phyloP scores from a whole-genome alignment of 208 protist genomes.

The Trypanosoma congolense region DNA sequence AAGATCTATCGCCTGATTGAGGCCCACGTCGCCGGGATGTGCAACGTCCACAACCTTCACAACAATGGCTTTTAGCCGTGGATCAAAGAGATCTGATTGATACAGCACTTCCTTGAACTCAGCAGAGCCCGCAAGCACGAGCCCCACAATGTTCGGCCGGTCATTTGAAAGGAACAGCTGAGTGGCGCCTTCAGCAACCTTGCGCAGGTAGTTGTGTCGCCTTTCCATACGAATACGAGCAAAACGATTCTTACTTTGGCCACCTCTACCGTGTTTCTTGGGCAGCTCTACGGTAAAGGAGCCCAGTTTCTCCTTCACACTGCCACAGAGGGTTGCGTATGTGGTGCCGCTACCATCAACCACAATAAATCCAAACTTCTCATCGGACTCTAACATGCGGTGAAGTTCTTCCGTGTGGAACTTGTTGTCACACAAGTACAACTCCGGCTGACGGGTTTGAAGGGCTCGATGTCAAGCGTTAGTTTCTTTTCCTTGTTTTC shows the following conservation, averaged over 20 bases:
- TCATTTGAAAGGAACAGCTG: constrained; percentile 99
- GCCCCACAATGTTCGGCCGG: constrained; percentile 96
- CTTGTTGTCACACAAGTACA: constrained; percentile 99
- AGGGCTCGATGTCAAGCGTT: constrained; percentile 99
- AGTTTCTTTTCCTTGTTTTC: constrained; percentile 99
- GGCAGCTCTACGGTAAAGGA: constrained; percentile 99
- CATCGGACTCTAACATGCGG: constrained; percentile 98
- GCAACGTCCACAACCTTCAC: constrained; percentile 98
- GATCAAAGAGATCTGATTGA: constrained; percentile 97
- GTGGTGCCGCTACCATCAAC: constrained; percentile 99
- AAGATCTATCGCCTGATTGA: constrained; percentile 99
- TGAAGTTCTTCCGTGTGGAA: constrained; percentile 97
- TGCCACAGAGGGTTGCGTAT: constrained; percentile 98
- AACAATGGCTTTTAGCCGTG: constrained; percentile 96
- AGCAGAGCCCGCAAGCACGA: constrained; percentile 99
- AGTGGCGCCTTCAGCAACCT: constrained; percentile 96
- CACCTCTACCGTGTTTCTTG: constrained; percentile 99
- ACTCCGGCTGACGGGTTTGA: constrained; percentile 99
- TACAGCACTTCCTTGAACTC: constrained; percentile 99
- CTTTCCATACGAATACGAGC: constrained; percentile 99
- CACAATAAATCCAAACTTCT: constrained; percentile 99
- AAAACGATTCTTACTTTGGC: constrained; percentile 99
- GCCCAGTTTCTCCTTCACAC: constrained; percentile 96
- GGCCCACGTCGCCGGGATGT: constrained; percentile 99
- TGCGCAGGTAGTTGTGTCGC: constrained; percentile 99